A percentile compares a stretch with the other conserved stretches of the same genome.
phyloP scores from a whole-genome alignment of 345 rosid species.

The Lumnitzera littorea region DNA sequence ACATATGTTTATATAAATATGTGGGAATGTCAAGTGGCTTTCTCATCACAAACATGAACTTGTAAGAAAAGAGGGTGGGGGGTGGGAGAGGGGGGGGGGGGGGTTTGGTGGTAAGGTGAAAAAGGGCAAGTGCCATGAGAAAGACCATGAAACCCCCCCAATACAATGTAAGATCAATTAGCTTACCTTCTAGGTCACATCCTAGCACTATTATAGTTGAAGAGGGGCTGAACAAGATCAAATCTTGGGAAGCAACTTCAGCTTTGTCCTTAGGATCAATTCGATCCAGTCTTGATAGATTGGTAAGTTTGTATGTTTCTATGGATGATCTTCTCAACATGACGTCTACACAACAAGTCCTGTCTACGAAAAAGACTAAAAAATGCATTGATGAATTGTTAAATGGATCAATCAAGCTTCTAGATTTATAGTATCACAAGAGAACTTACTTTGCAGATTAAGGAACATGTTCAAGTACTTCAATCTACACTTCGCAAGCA shows the following conservation, averaged over 20 bases:
- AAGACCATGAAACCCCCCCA: too few relatives aligned
- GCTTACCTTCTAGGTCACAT: conserved; percentile 35
- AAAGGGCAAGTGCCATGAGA: too few relatives aligned
- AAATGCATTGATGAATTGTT: conserved; percentile 39
- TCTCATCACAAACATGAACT: too few relatives aligned
- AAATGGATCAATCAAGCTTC: conserved; percentile 50
- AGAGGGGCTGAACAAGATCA: conserved; percentile 47
- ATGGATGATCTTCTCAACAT: conserved; percentile 48
- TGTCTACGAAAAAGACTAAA: conserved; percentile 21
- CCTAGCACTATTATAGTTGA: conserved; percentile 37
- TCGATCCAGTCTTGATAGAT: conserved; percentile 24
- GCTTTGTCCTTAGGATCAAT: conserved; percentile 23
- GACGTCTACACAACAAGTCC: conserved; percentile 42
- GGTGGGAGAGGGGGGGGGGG: too few relatives aligned
- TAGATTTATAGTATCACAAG: conserved; percentile 57
- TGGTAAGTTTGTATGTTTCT: conserved; percentile 39
- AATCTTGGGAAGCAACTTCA: conserved; percentile 19
- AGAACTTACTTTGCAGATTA: conserved; percentile 39
- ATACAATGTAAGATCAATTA: too few relatives aligned
- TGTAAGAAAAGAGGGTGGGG: too few relatives aligned
- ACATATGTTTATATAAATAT: too few relatives aligned
- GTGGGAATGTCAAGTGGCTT: too few relatives aligned
- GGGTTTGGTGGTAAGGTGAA: too few relatives aligned
- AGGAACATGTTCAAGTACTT: conserved; percentile 43
- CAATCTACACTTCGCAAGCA: conserved; percentile 55